Evolutionary conservation across 495 filamentous ascomycete species (phyloP), one percentile per base, ranked within the genome.

Genomic region (Cetradonia linearis): DNA sequence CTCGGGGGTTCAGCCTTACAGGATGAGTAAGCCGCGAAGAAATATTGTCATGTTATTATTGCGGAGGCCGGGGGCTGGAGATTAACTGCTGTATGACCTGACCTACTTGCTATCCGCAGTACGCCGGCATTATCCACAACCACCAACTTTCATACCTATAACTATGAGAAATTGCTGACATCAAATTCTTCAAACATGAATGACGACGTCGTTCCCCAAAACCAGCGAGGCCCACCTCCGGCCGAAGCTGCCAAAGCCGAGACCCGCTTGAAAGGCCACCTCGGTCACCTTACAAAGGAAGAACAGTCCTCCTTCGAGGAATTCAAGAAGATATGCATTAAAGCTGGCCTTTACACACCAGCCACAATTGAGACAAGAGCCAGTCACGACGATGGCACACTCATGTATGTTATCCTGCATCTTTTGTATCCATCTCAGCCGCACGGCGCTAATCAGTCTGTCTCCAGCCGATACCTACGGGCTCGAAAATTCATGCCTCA

Each of bases 331-430:
- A 27, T 68, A 10, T 58, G 30, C 30, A 55, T 62, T n/a, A 60
- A 64, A 30, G 42, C 63, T 6, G 55, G 42, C 25, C 61, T 56
- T 27, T 68, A 63, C 34, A 62, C 33, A 46, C 66, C 63, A 16
- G 48, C 46, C 6, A 61, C 58, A 9, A 47, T 28, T 5, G 44
- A 52, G 11, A 25, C 53, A 11, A 58, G 48, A 49, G 63, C 66
- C 20, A 68, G 66, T 50, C 66, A 68, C 31, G 66, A 68, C 42
- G 66, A 68, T 47, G 63, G 60, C 25, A 65, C 61, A 16, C 53
- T 68, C 55, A 52, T 68, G 66, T 68, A 56, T 23, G 57, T 53
- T 56, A 33, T 55, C 52, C 23, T 46, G 7, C 50, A 5, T 10
- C 30, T 14, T 31, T 16, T 36, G 13, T 28, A 25, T 9, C 16